phyloP scores from a whole-genome alignment of 306 rosid genomes.

The Vigna hirtella region DNA sequence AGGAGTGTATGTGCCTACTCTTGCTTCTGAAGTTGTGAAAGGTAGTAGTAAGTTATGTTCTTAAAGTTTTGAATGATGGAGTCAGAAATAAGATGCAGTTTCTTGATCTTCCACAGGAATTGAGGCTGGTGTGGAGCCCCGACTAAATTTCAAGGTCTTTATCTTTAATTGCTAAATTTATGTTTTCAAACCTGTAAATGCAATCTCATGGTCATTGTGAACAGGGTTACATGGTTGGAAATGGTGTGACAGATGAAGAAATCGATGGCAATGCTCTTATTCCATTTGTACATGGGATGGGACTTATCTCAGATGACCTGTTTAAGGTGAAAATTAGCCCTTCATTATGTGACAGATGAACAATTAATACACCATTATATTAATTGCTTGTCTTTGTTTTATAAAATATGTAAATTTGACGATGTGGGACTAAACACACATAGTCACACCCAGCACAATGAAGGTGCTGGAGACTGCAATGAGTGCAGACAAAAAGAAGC shows the following conservation, averaged over 20 bases:
- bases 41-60: slow-evolving; percentile 56
- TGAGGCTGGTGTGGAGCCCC: slow-evolving; percentile 64
- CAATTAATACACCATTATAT: not conserved
- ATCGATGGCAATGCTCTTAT: slow-evolving; percentile 94
- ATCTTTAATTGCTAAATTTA: slow-evolving; percentile 34
- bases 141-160: slow-evolving; percentile 77
- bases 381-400: not conserved
- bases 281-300: slow-evolving; percentile 97
- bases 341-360: not conserved
- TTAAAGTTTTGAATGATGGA: slow-evolving; percentile 24
- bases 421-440: not conserved
- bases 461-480: not conserved
- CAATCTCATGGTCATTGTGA: slow-evolving; percentile 41
- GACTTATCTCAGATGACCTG: slow-evolving; percentile 83
- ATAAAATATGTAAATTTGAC: not conserved
- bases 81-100: slow-evolving; percentile 36
- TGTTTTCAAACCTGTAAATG: slow-evolving; percentile 39
- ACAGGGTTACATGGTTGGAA: slow-evolving; percentile 96
- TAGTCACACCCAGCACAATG: not conserved
- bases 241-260: slow-evolving; percentile 81
- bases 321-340: slow-evolving; percentile 64
- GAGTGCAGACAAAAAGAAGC: not conserved
- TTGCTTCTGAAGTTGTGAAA: slow-evolving; percentile 70
- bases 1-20: slow-evolving; percentile 94
- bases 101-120: slow-evolving; percentile 61